These are phyloP conservation scores for Solanum chiquidenum DNA, from an alignment of 257 asterid genomes.

Conservation along the genomic window DNA sequence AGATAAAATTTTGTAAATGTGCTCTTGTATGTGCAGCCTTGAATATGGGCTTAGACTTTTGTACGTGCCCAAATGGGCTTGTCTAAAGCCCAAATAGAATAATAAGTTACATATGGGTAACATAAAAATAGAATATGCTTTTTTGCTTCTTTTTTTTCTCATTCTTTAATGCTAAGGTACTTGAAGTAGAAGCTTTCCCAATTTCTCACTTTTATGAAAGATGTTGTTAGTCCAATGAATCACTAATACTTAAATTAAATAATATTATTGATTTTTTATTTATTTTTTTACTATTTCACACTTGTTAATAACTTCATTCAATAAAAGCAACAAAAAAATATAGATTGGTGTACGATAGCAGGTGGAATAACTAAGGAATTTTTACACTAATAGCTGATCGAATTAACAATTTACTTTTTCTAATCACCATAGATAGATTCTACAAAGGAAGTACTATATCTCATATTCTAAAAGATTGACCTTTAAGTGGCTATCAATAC, in stretches of 20 bases:
- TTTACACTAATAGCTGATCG: not conserved
- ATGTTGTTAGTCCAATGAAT: not conserved
- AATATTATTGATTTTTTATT: not conserved
- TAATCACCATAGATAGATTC: not conserved
- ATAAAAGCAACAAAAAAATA: not conserved
- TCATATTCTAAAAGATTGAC: not conserved
- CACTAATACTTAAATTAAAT: not conserved
- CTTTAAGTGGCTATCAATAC: not conserved
- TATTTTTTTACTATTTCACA: not conserved
- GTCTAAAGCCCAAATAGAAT: not conserved
- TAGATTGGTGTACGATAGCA: not conserved
- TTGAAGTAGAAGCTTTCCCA: not conserved
- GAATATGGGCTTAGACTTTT: not conserved
- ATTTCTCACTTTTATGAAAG: not conserved
- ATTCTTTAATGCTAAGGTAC: not conserved
- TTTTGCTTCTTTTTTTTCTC: not conserved
- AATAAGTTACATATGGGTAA: not conserved
- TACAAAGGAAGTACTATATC: not conserved
- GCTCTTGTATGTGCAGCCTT: not conserved
- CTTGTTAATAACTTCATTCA: not conserved
- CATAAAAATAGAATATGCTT: not conserved
- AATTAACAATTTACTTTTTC: not conserved
- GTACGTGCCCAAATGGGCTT: not conserved
- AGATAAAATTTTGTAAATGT: not conserved
- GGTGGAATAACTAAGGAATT: not conserved